Base-by-base conservation (phyloP, 1,284 basidiomycete species). In the Laetiporus sulphureus region DNA sequence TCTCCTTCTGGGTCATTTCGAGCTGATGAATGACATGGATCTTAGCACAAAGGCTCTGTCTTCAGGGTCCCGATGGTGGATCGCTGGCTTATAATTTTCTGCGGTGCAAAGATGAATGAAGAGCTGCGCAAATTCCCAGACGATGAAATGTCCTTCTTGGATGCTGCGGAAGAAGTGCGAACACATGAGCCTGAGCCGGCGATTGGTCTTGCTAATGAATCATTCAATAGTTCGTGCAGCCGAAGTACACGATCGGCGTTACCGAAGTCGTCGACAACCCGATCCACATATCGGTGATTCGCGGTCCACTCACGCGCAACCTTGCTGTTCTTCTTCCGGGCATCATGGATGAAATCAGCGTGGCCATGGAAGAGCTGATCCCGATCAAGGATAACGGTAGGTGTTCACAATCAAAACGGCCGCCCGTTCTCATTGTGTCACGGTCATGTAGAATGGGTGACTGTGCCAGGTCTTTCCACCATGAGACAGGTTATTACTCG, bases 401-500 rank as follows among this genome's bases (percentile, higher is more conserved):
- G 8, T 37, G n/a, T 12, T 37, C 36, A 12, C 22, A 13, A 25
- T 18, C 8, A n/a, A 22, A 6, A n/a, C 5, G 15, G 34, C 7
- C 25, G 25, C 13, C 13, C 13, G 25, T 27, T 27, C 13, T 27
- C 25, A 8, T 7, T 13, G 25, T 8, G 13, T 13, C 13, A 27
- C 13, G 8, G 25, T 27, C 25, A 8, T 27, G 13, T 36, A 18
- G 38, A 64, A 38, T 58, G 55, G 42, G 41, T 51, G n/a, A 51
- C 42, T 7, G 36, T 67, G 5, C 58, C 57, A 10, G 50, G 63
- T n/a, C 63, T 67, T 37, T 47, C 59, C 19, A 62, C 61, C 6
- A 66, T 72, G 61, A 64, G 61, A 21, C 56, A 63, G 33, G 51
- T 72, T 25, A 62, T 73, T 31, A 65, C 67, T 7, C 58, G 69